Evolutionary conservation across 75 land plant species (phyloP), one percentile per base, ranked within the genome.

Genomic region (Cunninghamia lanceolata): DNA sequence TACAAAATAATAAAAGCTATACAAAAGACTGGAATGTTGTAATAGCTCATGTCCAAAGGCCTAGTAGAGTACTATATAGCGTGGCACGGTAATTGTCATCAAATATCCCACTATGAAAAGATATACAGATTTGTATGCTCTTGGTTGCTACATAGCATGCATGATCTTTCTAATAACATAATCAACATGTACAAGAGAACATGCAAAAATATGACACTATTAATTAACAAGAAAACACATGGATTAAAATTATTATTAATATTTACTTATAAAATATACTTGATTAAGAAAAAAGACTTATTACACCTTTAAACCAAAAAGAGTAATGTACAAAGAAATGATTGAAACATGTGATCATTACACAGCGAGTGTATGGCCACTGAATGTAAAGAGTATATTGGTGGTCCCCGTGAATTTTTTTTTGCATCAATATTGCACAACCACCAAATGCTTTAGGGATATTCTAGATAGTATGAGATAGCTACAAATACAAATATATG

Each of bases 91-190:
- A 30, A 86, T 54, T 50, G 74, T 46, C 40, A 86, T 28, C 40
- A 89, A 68, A 74, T 83, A 89, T 3, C 84, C 32, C 21, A 53
- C 30, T 35, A 36, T 52, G 54, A 75, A 9, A 3, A 89, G 11
- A 50, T 89, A 86, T 28, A 74, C 88, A 76, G 84, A 86, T 78
- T 89, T 89, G 82, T 74, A 89, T 50, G 35, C 53, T 10, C 42
- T 47, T 34, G 88, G 85, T 7, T 21, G 35, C 90, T 85, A 89
- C 90, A 89, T 89, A 25, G 90, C 85, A 86, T 89, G 90, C 88
- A 89, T 89, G 47, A 89, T 86, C 35, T 89, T 85, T 75, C 85
- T 86, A 85, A 79, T 76, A 43, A 52, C 39, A 30, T 10, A 39
- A 39, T 1, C 40, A 52, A 15, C 1, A 54, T 11, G 56, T 3